Evolutionary conservation across 1,139 yeast genomes (phyloP), one percentile per base, ranked within the genome.

Genomic region (Meyerozyma athensensis): DNA sequence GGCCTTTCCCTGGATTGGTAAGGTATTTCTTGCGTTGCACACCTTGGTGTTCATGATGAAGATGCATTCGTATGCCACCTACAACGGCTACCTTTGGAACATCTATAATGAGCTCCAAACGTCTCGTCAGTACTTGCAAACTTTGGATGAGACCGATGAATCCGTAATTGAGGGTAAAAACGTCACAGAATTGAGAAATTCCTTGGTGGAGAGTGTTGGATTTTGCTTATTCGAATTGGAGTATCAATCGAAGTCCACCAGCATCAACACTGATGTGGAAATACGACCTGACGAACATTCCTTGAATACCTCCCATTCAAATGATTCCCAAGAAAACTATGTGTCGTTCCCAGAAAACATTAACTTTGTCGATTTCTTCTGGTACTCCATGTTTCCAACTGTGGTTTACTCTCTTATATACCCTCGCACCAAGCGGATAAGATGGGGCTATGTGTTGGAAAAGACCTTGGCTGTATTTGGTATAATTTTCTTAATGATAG

Each of bases 31-130:
- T 43, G 72, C 86, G 41, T 66, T 90, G 40, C 97, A 90, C 57
- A 77, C 86, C n/a, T 66, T 86, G 38, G 97, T 90, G 4, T 65
- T 89, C 47, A 58, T 90, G 46, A 90, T 90, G 97, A 90, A 90
- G 56, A 83, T 82, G 79, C 97, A 90, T 57, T 86, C 96, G 2
- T 90, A 81, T 54, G 86, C 86, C 1, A 86, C 82, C 51, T 90
- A 81, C 63, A 89, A 89, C 54, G 97, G 97, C 0, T 86, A 89
- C 55, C 64, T 89, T 39, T 86, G 95, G 92, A 64, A 60, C 19
- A 74, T 83, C 22, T 51, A 55, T 21, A 61, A 66, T n/a, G 95
- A 86, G 48, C 63, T 83, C 37, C 49, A 65, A 5, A 69, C 65
- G 41, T 75, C 87, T 7, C 63, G 51, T 49, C 49, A 19, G 39